Evolutionary conservation across 179 eudicot genomes (phyloP), one percentile per base, ranked within the genome.

Genomic region (Beta corolliflora): DNA sequence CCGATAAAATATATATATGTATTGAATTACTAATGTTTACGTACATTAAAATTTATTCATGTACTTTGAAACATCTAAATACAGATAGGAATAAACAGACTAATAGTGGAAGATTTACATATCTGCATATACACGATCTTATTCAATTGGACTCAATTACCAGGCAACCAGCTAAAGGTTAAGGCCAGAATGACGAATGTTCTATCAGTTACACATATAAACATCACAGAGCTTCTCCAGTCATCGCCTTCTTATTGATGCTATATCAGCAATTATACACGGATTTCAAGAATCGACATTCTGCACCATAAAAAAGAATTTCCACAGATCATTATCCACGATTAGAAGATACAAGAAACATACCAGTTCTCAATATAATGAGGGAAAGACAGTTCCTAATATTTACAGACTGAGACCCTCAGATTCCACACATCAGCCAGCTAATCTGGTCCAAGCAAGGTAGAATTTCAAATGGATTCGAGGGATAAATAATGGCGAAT

Each of bases 221-320:
- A 4, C 80, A 59, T 70, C 64, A 23, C 23, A 73, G 25, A 31
- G 61, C 29, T 50, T 50, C 14, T 12, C 25, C 31, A 16, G 48
- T 14, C 77, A 55, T 50, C 75, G 10, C 66, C 81, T 79, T 36
- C 71, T 63, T 25, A 77, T 61, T 64, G 71, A 68, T 45, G 13
- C 54, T 12, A 50, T 25, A 50, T 16, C 45, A 65, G 79, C 60
- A 77, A 21, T 45, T 46, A 48, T 19, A 53, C 44, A 66, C 48
- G 69, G 25, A n/a, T n/a, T n/a, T 68, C 63, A 56, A 66, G 46
- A n/a, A 12, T 18, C 4, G 25, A 15, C 71, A 69, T 48, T 78
- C 64, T 78, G 80, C 73, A 31, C 45, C 41, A 78, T 19, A 52
- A 4, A 64, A 77, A 76, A 36, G 41, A 41, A 11, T 45, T 2